phyloP scores from a whole-genome alignment of 805 yeast species.

The Naumovozyma castellii region DNA sequence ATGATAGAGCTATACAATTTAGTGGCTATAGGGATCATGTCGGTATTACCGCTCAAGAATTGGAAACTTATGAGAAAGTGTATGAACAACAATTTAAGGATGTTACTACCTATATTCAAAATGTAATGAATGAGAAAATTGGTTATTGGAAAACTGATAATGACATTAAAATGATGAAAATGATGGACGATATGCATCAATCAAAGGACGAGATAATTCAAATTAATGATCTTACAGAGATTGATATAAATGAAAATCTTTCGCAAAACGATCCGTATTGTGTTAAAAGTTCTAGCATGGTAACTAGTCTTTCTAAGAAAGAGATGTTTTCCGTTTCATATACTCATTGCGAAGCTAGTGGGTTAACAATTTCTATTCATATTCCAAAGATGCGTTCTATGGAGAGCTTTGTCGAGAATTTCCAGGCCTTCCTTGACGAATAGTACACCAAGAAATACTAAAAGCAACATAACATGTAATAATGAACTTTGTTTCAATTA shows the following conservation, averaged over 20 bases:
- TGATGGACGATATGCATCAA: conserved; percentile 8
- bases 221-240: conserved; percentile 22
- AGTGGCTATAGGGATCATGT: conserved; percentile 1
- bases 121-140: conserved; percentile 9
- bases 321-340: conserved; percentile 23
- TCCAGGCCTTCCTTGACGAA: conserved; percentile 22
- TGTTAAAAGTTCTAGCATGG: conserved; percentile 16
- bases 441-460: too few species aligned
- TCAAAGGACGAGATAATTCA: conserved; percentile 12
- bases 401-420: conserved; percentile 23
- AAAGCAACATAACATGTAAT: too few species aligned
- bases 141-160: conserved; percentile 22
- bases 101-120: conserved; percentile 15
- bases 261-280: conserved; percentile 5
- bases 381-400: conserved; percentile 21
- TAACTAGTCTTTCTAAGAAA: conserved; percentile 16
- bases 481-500: too few species aligned
- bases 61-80: conserved; percentile 13
- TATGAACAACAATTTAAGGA: conserved; percentile 20
- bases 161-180: conserved; percentile 24
- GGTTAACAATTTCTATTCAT: conserved; percentile 23
- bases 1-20: conserved; percentile 11
- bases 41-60: conserved; percentile 5
- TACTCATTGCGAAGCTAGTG: conserved; percentile 14
- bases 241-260: conserved; percentile 2